Percentiles rank a stretch among this genome's conserved stretches.
Conservation (phyloP, 148 eudicot species). For the Cornus suecica region DNA sequence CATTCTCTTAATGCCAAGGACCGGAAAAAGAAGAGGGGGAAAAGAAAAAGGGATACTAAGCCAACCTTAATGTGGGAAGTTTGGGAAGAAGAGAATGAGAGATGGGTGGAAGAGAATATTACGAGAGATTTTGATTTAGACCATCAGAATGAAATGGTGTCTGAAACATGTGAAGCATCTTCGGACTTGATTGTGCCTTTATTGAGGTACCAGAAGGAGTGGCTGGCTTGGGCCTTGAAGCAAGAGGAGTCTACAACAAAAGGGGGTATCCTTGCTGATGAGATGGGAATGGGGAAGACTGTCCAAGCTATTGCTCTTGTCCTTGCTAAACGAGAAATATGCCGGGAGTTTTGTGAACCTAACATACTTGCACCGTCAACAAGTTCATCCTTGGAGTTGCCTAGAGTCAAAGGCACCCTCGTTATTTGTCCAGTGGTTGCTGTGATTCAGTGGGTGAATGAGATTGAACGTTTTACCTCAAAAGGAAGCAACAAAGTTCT, state of each 20-base stretch:
- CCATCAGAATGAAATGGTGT: conserved; percentile 38
- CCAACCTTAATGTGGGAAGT: conserved; percentile 67
- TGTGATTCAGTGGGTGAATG: conserved; percentile 74
- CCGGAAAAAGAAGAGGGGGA: conserved; percentile 18
- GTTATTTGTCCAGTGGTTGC: conserved; percentile 88
- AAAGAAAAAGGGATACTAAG: conserved; percentile 32
- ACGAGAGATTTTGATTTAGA: conserved; percentile 39
- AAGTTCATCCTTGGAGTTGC: conserved; percentile 35
- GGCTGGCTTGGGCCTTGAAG: conserved; percentile 91
- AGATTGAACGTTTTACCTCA: conserved; percentile 68
- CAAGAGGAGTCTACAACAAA: conserved; percentile 70
- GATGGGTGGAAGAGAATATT: conserved; percentile 56
- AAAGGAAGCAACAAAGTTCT: conserved; percentile 74
- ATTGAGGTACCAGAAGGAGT: conserved; percentile 91
- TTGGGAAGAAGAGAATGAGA: conserved; percentile 66
- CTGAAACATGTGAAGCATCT: conserved; percentile 63
- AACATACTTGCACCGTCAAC: conserved; percentile 24
- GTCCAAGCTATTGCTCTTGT: conserved; percentile 94
- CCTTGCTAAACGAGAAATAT: conserved; percentile 69
- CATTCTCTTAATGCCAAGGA: conserved; percentile 23
- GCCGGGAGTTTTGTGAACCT: conserved; percentile 27
- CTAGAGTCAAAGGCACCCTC: conserved; percentile 68
- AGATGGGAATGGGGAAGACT: conserved; percentile 98
- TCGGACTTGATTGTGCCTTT: conserved; percentile 59
- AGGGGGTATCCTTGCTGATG: conserved; percentile 99